Evolutionary conservation across 225 moss, liverwort and hornwort species (phyloP).

Genomic region (Asterella californica): DNA sequence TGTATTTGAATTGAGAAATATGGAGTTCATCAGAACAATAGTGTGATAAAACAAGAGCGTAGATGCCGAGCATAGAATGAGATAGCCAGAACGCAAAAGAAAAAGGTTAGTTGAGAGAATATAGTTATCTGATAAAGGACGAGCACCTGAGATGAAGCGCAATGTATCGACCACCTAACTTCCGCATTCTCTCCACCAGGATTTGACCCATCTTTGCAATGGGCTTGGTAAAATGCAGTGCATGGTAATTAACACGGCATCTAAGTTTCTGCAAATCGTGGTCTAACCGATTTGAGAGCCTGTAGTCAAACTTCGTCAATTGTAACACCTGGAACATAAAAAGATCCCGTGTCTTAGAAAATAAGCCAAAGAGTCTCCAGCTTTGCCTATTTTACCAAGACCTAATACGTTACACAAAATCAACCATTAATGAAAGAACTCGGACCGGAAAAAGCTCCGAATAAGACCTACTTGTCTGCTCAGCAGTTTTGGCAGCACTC

Average conservation of each 20-base stretch:
- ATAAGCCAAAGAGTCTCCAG: background rate
- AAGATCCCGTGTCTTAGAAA: background rate
- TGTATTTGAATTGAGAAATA: no score
- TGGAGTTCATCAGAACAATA: no score
- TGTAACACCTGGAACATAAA: constrained; percentile 56
- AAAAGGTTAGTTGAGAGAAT: no score
- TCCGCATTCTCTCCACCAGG: constrained; percentile 77
- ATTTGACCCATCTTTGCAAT: constrained; percentile 70
- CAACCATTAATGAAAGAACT: background rate
- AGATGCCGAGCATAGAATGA: no score
- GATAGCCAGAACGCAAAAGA: no score
- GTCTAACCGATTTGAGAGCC: constrained; percentile 86
- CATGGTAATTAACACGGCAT: constrained; percentile 82
- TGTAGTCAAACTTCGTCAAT: constrained; percentile 91
- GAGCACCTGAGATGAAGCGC: constrained; percentile 86
- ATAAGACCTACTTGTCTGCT: constrained; percentile 63
- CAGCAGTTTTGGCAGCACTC: constrained; percentile 67
- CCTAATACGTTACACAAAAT: background rate
- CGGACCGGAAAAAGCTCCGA: background rate
- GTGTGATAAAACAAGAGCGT: no score
- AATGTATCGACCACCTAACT: constrained; percentile 77
- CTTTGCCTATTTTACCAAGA: background rate
- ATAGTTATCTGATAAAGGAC: background rate
- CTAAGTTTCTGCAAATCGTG: constrained; percentile 83
- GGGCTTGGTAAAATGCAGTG: constrained; percentile 65